These are phyloP conservation scores for Crithidia sp. DNA, from an alignment of 208 protist genomes.

Conservation along the genomic window DNA sequence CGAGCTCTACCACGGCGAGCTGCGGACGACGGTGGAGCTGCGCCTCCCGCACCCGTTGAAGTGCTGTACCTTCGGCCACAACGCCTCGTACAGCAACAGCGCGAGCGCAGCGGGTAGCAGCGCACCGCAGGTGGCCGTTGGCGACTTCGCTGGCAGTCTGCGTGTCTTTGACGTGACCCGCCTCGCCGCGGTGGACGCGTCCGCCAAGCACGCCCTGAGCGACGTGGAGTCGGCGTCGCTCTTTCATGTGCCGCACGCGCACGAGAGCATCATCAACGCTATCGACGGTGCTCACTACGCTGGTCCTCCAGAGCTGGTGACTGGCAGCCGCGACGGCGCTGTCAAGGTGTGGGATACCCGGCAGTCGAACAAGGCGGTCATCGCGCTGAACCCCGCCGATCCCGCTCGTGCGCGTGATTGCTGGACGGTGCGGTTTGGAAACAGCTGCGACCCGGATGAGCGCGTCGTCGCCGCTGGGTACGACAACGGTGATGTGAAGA, in stretches of 20 bases:
- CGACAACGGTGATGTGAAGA: slow-evolving; percentile 96
- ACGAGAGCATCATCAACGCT: slow-evolving; percentile 93
- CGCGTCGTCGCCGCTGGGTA: slow-evolving; percentile 93
- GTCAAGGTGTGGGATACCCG: slow-evolving; percentile 94
- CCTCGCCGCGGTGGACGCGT: slow-evolving; percentile 18
- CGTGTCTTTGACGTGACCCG: slow-evolving; percentile 82
- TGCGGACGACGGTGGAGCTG: slow-evolving; percentile 61
- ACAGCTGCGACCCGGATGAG: slow-evolving; percentile 88
- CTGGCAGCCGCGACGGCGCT: slow-evolving; percentile 86
- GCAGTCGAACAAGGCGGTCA: slow-evolving; percentile 84
- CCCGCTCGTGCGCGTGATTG: slow-evolving; percentile 80
- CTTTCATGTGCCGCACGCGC: slow-evolving; percentile 81
- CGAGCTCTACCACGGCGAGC: slow-evolving; percentile 79
- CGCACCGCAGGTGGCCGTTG: slow-evolving; percentile 46
- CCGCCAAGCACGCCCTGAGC: slow-evolving; percentile 26
- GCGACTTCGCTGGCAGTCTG: slow-evolving; percentile 91
- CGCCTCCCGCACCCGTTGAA: slow-evolving; percentile 77
- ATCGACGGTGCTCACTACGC: slow-evolving; percentile 91
- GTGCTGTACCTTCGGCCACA: slow-evolving; percentile 92
- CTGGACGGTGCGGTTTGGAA: slow-evolving; percentile 95
- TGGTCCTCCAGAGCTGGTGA: slow-evolving; percentile 91
- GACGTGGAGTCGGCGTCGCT: slow-evolving; percentile 39
- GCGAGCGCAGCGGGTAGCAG: background rate
- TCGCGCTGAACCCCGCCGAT: slow-evolving; percentile 80
- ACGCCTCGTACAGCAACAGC: slow-evolving; percentile 29